A percentile compares a stretch with the other conserved stretches of the same genome.
Evolutionary conservation across 805 yeast species (phyloP).

Genomic region (Yamadazyma takamatsuzukensis): DNA sequence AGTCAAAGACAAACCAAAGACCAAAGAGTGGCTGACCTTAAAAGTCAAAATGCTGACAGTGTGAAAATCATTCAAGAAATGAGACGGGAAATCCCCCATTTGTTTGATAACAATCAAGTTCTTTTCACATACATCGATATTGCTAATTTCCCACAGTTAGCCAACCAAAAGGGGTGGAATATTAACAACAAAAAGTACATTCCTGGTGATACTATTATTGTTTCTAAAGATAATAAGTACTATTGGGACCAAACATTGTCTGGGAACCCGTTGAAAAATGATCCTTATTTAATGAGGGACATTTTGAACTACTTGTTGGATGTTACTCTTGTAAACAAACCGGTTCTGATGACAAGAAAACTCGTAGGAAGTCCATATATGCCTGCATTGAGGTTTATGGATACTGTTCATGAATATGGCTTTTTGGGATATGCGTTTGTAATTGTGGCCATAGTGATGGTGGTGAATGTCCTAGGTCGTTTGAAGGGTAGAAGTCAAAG

Average conservation of each 20-base stretch:
- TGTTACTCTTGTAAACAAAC: conserved; percentile 17
- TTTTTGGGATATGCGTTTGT: conserved; percentile 34
- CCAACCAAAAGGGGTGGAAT: conserved; percentile 34
- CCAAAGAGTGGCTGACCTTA: conserved; percentile 38
- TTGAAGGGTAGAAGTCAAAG: background rate
- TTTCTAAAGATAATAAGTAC: conserved; percentile 40
- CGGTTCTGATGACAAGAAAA: conserved; percentile 16
- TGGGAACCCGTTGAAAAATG: conserved; percentile 35
- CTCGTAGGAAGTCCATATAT: conserved; percentile 45
- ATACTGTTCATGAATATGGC: conserved; percentile 42
- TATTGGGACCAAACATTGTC: conserved; percentile 29
- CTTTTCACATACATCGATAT: conserved; percentile 52
- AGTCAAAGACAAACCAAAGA: conserved; percentile 34
- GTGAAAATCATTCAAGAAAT: conserved; percentile 44
- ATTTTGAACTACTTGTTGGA: conserved; percentile 38
- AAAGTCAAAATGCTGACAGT: conserved; percentile 38
- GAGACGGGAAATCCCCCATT: conserved; percentile 47
- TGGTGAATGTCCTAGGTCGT: conserved; percentile 1
- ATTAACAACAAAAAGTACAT: conserved; percentile 27
- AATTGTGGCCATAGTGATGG: background rate
- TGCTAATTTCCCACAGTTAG: conserved; percentile 26
- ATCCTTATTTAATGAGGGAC: conserved; percentile 28
- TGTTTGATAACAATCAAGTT: conserved; percentile 40
- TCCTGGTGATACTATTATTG: conserved; percentile 56
- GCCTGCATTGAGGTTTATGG: conserved; percentile 36